These are phyloP conservation scores for Carex pumila DNA, from an alignment of 176 grass and related monocot genomes.

Conservation along the genomic window DNA sequence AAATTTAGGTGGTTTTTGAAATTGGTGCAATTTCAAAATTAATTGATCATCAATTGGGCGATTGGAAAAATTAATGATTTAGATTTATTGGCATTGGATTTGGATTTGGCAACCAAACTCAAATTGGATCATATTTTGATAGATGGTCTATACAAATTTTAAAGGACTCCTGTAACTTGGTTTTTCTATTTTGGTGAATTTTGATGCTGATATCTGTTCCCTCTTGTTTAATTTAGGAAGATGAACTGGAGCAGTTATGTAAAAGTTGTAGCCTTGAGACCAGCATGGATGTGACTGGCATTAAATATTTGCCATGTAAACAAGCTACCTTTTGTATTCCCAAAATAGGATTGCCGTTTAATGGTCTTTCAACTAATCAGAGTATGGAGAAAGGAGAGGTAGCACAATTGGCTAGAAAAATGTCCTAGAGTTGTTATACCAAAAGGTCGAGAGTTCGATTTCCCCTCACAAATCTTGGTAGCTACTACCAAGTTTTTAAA, in stretches of 20 bases:
- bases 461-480: no score
- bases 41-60: background rate
- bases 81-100: background rate
- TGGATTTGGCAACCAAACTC: background rate
- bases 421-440: no score
- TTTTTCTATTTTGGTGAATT: background rate
- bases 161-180: background rate
- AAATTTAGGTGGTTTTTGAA: background rate
- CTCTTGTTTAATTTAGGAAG: slow-evolving; percentile 37
- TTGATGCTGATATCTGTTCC: background rate
- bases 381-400: no score
- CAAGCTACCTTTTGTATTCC: slow-evolving; percentile 58
- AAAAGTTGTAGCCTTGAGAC: slow-evolving; percentile 63
- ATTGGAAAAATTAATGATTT: background rate
- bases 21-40: background rate
- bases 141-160: background rate
- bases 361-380: slow-evolving; percentile 23
- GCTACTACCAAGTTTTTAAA: no score
- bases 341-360: slow-evolving; percentile 26
- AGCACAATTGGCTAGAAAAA: no score
- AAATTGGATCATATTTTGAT: background rate
- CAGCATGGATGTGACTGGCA: slow-evolving; percentile 34
- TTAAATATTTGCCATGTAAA: slow-evolving; percentile 53
- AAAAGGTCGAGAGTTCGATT: no score
- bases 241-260: slow-evolving; percentile 62